phyloP scores from a whole-genome alignment of 164 flowering plant genomes.

The Umbellularia californica region DNA sequence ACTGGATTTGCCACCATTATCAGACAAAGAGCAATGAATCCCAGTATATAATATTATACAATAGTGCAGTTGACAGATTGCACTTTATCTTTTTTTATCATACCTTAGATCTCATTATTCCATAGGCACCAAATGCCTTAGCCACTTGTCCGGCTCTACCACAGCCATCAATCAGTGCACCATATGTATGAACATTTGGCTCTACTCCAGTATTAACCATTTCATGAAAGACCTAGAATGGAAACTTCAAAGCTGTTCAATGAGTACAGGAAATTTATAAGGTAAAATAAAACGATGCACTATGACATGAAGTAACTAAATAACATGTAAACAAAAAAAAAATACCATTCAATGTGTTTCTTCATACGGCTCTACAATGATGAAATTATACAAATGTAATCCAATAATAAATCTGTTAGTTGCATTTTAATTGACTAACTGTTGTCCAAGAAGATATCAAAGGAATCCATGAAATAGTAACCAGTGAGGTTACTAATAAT shows the following conservation, averaged over 20 bases:
- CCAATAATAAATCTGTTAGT: no score
- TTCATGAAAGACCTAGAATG: conserved; percentile 74
- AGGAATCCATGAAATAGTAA: no score
- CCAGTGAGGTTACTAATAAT: no score
- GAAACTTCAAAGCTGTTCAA: conserved; percentile 14
- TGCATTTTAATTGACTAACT: no score
- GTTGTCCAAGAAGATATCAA: no score
- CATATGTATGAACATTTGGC: conserved; percentile 90
- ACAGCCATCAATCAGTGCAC: conserved; percentile 97
- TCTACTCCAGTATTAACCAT: conserved; percentile 90
- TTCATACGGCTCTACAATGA: background rate
- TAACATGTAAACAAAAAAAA: background rate
- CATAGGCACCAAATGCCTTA: conserved; percentile 98
- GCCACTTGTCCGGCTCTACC: conserved; percentile 94
- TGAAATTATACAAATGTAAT: background rate
- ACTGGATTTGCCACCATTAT: background rate
- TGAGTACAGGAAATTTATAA: conserved; percentile 2
- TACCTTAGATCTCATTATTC: conserved; percentile 95
- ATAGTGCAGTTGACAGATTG: background rate
- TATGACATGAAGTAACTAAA: background rate
- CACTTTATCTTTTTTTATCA: conserved; percentile 31
- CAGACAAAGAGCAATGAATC: background rate
- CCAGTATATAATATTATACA: background rate
- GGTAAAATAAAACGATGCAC: background rate
- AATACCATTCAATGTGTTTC: background rate